A percentile compares a stretch with the other conserved stretches of the same genome.
Conservation (phyloP, 2,329 filamentous ascomycete species). For the Pseudogymnoascus sp. region DNA sequence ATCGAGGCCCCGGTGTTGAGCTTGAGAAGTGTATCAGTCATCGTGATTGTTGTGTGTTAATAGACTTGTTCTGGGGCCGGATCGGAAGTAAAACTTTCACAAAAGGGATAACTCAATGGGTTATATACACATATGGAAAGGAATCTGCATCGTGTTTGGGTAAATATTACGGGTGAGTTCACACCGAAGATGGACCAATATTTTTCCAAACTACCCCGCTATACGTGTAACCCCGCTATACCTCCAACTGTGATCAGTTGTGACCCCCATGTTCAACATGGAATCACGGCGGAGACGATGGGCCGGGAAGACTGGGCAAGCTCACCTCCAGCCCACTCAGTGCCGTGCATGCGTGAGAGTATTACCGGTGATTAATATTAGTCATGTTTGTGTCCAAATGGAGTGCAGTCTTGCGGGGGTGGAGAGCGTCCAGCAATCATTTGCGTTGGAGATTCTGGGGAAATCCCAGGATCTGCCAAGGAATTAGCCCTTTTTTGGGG, state of each 20-base stretch:
- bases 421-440: background rate
- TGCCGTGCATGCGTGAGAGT: background rate
- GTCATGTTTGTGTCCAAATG: background rate
- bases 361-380: background rate
- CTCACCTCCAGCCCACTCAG: background rate
- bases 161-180: background rate
- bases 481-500: too few species aligned
- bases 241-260: background rate
- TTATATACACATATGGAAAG: background rate
- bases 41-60: background rate
- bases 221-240: background rate
- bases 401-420: background rate
- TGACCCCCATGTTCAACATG: background rate
- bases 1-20: conserved; percentile 31
- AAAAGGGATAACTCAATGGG: background rate
- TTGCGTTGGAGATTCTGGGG: background rate
- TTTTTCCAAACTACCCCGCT: background rate
- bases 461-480: too few species aligned
- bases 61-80: background rate
- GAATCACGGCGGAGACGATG: background rate
- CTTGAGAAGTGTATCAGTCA: conserved; percentile 19
- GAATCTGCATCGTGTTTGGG: background rate
- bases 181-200: background rate
- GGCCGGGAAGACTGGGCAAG: background rate
- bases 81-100: background rate